A percentile compares a stretch with the other conserved stretches of the same genome.
Evolutionary conservation across 345 rosid species (phyloP).

Genomic region (Salix caprea): DNA sequence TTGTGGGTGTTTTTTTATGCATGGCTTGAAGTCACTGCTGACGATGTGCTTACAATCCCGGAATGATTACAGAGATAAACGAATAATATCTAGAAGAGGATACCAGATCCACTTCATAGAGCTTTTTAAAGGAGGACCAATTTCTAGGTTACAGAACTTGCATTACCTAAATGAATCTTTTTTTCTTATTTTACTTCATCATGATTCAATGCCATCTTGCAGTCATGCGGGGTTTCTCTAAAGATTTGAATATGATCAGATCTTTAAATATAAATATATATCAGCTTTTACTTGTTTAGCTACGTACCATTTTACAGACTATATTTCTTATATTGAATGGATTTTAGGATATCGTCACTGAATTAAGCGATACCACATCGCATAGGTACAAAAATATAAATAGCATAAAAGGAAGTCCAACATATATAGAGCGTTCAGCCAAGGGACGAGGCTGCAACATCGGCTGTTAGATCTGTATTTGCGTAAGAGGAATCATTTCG

Average conservation of each 20-base stretch:
- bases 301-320: background rate
- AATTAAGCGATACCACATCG: too few relatives aligned
- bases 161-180: background rate
- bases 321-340: background rate
- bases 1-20: too few relatives aligned
- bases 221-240: too few relatives aligned
- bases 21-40: too few relatives aligned
- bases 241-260: background rate
- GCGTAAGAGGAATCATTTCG: too few relatives aligned
- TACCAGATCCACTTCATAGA: slow-evolving; percentile 18
- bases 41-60: too few relatives aligned
- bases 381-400: too few relatives aligned
- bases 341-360: background rate
- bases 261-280: background rate
- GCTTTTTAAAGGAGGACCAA: slow-evolving; percentile 12
- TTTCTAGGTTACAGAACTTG: slow-evolving; percentile 7
- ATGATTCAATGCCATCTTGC: too few relatives aligned
- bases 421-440: too few relatives aligned
- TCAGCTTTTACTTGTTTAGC: background rate
- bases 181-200: background rate
- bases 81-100: slow-evolving; percentile 16
- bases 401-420: too few relatives aligned
- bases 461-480: too few relatives aligned
- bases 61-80: background rate
- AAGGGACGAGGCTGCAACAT: too few relatives aligned